These are phyloP conservation scores for Knufia fluminis DNA, from an alignment of 2,329 filamentous ascomycete genomes.

Conservation along the genomic window DNA sequence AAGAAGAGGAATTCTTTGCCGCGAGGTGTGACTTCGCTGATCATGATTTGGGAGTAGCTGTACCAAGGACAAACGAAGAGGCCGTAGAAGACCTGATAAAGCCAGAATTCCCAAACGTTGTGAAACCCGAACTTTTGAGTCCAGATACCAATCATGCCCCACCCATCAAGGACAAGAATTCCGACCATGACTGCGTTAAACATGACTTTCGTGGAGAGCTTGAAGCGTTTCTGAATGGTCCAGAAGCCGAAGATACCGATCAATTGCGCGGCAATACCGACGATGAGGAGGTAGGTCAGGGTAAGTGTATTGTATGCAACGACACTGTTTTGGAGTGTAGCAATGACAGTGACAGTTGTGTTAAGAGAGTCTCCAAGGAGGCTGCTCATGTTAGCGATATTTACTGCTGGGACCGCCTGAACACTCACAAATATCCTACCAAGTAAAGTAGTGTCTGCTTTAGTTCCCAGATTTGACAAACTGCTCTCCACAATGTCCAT, in stretches of 20 bases:
- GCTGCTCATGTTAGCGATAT: constrained; percentile 44
- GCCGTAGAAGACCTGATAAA: constrained; percentile 50
- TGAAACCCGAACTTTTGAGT: constrained; percentile 46
- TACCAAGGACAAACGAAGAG: constrained; percentile 56
- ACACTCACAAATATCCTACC: constrained; percentile 29
- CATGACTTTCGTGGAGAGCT: constrained; percentile 57
- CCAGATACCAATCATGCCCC: constrained; percentile 47
- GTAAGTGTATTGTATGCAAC: constrained; percentile 57
- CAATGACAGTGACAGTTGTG: constrained; percentile 60
- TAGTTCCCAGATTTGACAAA: constrained; percentile 52
- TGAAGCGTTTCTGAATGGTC: constrained; percentile 50
- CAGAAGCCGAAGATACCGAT: constrained; percentile 55
- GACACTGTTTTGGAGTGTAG: constrained; percentile 55
- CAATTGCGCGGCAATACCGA: constrained; percentile 55
- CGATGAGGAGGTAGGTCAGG: constrained; percentile 57
- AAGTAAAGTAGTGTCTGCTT: constrained; percentile 59
- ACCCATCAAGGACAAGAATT: constrained; percentile 51
- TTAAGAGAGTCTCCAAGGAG: constrained; percentile 61
- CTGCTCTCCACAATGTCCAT: constrained; percentile 52
- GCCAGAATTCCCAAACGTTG: constrained; percentile 44
- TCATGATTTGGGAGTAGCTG: constrained; percentile 62
- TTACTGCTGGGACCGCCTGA: background rate
- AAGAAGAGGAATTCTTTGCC: constrained; percentile 65
- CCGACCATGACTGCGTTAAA: constrained; percentile 55
- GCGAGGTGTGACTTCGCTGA: constrained; percentile 57